Evolutionary conservation across 176 grass and related monocot genomes (phyloP).

Genomic region (Eleusine coracana): DNA sequence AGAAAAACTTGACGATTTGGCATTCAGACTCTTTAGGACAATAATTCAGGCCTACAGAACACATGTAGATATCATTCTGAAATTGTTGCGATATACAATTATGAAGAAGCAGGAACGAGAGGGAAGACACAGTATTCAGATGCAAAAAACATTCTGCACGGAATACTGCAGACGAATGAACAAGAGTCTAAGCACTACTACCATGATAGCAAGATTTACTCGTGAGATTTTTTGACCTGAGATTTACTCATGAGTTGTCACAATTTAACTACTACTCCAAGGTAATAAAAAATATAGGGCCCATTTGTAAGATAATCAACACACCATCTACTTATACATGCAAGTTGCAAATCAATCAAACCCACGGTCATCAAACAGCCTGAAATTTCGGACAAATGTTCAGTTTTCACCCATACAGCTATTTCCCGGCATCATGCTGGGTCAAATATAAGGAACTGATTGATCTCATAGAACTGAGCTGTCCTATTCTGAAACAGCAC

Average conservation of each 20-base stretch:
- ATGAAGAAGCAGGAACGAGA: neutral
- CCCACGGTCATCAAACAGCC: neutral
- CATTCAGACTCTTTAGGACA: neutral
- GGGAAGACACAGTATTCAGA: neutral
- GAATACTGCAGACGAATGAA: neutral
- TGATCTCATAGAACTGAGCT: neutral
- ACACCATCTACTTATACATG: neutral
- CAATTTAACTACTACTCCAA: neutral
- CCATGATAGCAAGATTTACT: neutral
- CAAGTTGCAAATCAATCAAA: neutral
- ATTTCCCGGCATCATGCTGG: neutral
- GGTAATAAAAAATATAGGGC: neutral
- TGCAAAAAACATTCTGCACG: neutral
- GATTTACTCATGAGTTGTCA: neutral
- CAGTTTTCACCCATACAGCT: neutral
- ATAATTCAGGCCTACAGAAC: neutral
- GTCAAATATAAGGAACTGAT: neutral
- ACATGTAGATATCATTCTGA: neutral
- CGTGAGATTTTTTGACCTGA: neutral
- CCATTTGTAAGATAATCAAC: neutral
- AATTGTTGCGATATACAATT: neutral
- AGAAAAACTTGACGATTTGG: neutral
- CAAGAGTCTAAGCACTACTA: neutral
- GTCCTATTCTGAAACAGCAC: neutral
- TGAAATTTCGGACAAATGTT: neutral